Percentiles rank a stretch among this genome's conserved stretches.
Evolutionary conservation across 345 rosid species (phyloP).

Genomic region (Erucastrum elatum): DNA sequence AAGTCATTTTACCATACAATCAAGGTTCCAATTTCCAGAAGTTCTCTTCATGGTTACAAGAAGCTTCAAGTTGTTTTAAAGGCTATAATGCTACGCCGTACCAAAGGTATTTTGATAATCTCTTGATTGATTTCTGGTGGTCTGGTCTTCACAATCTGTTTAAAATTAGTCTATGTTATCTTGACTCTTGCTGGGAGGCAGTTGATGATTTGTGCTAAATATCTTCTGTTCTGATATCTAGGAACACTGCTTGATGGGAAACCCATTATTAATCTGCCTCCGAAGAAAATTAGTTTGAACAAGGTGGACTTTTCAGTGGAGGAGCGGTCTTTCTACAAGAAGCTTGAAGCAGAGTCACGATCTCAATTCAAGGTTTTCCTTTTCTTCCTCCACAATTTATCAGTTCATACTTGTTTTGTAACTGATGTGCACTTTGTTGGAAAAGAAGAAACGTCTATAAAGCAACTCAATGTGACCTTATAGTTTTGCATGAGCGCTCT

Average conservation of each 20-base stretch:
- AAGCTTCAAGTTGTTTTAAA: constrained; percentile 89
- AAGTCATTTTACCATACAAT: constrained; percentile 62
- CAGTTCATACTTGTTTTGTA: constrained; percentile 5
- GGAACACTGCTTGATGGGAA: constrained; percentile 85
- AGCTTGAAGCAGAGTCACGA: constrained; percentile 82
- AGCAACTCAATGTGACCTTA: constrained; percentile 12
- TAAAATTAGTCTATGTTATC: constrained; percentile 22
- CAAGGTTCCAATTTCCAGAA: constrained; percentile 72
- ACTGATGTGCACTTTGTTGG: constrained; percentile 18
- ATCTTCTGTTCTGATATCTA: constrained; percentile 39
- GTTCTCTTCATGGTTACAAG: constrained; percentile 76
- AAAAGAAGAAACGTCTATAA: constrained; percentile 1
- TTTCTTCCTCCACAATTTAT: constrained; percentile 1
- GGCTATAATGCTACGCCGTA: constrained; percentile 94
- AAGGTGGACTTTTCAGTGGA: constrained; percentile 76
- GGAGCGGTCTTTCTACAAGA: constrained; percentile 82
- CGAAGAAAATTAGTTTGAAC: constrained; percentile 59
- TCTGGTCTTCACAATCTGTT: constrained; percentile 35
- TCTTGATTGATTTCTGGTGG: constrained; percentile 32
- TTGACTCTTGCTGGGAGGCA: constrained; percentile 2
- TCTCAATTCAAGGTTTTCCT: constrained; percentile 73
- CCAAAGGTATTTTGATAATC: constrained; percentile 63
- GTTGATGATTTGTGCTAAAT: constrained; percentile 32
- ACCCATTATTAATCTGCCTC: constrained; percentile 84
- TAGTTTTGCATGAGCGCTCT: constrained; percentile 6